Evolutionary conservation across 176 grass and related monocot species (phyloP).

Genomic region (Avena atlantica): DNA sequence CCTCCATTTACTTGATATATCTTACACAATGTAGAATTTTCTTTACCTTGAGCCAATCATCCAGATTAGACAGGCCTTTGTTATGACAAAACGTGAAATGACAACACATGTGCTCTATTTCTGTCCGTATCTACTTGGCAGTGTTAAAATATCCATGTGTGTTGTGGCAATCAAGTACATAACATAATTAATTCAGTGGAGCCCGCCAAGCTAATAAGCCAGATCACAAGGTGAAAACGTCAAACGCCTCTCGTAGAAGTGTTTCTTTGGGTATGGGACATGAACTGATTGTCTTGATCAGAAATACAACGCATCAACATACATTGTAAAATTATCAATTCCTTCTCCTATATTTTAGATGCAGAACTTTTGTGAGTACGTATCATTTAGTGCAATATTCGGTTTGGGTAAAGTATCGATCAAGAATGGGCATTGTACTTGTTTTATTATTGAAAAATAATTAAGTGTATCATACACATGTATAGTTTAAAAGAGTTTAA

Average conservation of each 20-base stretch:
- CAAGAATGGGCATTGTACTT: too few species aligned
- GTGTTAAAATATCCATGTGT: neutral
- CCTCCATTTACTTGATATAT: too few species aligned
- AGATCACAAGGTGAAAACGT: neutral
- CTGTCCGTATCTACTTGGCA: constrained; percentile 31
- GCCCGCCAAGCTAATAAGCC: too few species aligned
- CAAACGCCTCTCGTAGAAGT: neutral
- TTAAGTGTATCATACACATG: too few species aligned
- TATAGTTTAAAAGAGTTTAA: too few species aligned
- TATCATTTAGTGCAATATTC: too few species aligned
- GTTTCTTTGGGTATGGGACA: neutral
- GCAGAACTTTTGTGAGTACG: too few species aligned
- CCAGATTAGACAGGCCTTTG: neutral
- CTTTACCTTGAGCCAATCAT: constrained; percentile 22
- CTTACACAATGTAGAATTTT: neutral
- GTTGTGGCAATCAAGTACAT: too few species aligned
- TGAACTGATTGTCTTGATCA: neutral
- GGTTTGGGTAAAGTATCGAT: too few species aligned
- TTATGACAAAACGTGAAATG: constrained; percentile 1
- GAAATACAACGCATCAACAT: neutral
- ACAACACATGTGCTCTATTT: constrained; percentile 2
- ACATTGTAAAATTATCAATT: neutral
- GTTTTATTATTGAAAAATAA: too few species aligned
- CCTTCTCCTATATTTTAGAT: neutral
- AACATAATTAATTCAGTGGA: too few species aligned